Percentiles rank a stretch among this genome's conserved stretches.
Conservation (phyloP, 805 yeast species). For the Metschnikowia henanensis region DNA sequence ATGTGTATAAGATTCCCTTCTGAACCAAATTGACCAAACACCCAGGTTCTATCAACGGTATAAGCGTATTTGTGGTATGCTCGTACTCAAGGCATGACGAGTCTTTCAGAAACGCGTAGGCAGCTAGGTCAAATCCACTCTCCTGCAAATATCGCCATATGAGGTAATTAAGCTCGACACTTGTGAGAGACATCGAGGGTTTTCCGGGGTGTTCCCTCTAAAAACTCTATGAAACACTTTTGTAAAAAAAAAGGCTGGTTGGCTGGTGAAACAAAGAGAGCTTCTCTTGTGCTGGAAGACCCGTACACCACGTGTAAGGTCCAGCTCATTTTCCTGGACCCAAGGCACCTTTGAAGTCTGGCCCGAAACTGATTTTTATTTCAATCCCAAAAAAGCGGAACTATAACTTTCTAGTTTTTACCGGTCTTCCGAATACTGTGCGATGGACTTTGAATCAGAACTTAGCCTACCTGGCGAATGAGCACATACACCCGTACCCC, state of each 20-base stretch:
- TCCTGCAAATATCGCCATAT: conserved; percentile 94
- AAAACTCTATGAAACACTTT: no score
- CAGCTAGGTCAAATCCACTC: conserved; percentile 71
- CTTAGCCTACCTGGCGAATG: no score
- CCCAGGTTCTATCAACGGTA: conserved; percentile 66
- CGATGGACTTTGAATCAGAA: no score
- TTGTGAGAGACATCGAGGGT: conserved; percentile 67
- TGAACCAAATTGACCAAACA: conserved; percentile 80
- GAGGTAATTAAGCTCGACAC: conserved; percentile 83
- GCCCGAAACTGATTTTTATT: not conserved
- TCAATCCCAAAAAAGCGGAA: no score
- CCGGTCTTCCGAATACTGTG: no score
- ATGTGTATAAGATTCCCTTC: conserved; percentile 78
- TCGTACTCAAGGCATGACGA: conserved; percentile 60
- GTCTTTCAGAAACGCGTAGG: conserved; percentile 79
- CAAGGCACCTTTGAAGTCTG: no score
- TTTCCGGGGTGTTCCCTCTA: not conserved
- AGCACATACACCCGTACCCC: not conserved
- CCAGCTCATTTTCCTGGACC: no score
- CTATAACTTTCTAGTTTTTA: no score
- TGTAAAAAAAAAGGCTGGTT: not conserved
- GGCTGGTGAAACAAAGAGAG: not conserved
- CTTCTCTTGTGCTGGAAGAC: no score
- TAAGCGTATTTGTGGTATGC: conserved; percentile 36
- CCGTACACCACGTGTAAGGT: conserved; percentile 10